phyloP scores from a whole-genome alignment of 2,329 filamentous ascomycete species.

The Neophaeococcomyces aloes region DNA sequence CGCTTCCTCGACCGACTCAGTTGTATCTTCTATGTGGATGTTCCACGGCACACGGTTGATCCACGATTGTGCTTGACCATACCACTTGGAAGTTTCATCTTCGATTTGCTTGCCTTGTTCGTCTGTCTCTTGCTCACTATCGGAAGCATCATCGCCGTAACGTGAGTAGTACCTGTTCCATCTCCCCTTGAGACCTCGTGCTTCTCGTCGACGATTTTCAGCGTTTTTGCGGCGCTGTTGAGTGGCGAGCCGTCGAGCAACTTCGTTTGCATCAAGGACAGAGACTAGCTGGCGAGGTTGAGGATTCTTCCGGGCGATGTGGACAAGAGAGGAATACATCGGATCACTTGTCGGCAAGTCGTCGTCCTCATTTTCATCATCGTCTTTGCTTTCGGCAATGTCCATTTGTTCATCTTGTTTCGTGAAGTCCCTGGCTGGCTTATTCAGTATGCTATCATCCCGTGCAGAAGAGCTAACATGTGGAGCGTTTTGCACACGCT shows the following conservation, averaged over 20 bases:
- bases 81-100: constrained; percentile 2
- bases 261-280: constrained; percentile 51
- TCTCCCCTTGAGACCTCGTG: constrained; percentile 8
- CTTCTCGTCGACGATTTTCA: constrained; percentile 10
- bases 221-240: constrained; percentile 16
- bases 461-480: neutral
- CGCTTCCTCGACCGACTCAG: neutral
- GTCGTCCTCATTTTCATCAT: too few relatives aligned
- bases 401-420: neutral
- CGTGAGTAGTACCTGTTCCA: constrained; percentile 4
- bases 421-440: constrained; percentile 9
- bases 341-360: constrained; percentile 1
- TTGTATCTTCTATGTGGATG: neutral
- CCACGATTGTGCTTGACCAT: neutral
- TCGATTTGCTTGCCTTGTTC: neutral
- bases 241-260: constrained; percentile 41
- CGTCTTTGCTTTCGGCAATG: neutral
- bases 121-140: neutral
- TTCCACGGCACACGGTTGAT: neutral
- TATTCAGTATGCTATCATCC: constrained; percentile 6
- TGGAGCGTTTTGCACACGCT: constrained; percentile 17
- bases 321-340: neutral
- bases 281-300: constrained; percentile 37
- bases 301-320: constrained; percentile 7
- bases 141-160: neutral